phyloP scores from a whole-genome alignment of 192 early-diverging fungal species.

The Coemansia sp. region DNA sequence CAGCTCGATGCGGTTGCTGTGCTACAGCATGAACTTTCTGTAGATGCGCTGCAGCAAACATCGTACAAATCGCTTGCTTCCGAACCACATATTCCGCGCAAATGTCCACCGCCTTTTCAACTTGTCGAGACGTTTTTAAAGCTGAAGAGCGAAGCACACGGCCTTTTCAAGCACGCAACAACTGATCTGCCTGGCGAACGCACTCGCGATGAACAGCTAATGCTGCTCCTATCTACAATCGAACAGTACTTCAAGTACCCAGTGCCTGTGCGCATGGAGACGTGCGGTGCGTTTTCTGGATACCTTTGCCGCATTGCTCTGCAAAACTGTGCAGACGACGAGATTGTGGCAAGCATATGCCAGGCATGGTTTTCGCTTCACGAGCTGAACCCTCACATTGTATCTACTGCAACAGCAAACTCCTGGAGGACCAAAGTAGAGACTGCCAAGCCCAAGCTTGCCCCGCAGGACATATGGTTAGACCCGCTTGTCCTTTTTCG shows the following conservation, averaged over 20 bases:
- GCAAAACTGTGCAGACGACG: neutral
- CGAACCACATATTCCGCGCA: neutral
- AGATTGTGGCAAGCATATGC: conserved; percentile 33
- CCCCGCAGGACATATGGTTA: conserved; percentile 55
- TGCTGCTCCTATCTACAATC: conserved; percentile 9
- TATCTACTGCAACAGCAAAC: conserved; percentile 35
- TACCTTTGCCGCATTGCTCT: conserved; percentile 25
- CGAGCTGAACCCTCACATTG: conserved; percentile 33
- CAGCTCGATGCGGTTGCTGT: conserved; percentile 44
- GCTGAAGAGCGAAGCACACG: neutral
- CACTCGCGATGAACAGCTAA: neutral
- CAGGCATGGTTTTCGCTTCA: conserved; percentile 44
- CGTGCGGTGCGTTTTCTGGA: conserved; percentile 26
- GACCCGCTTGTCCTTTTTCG: conserved; percentile 61
- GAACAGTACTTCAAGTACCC: conserved; percentile 26
- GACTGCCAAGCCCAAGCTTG: conserved; percentile 28
- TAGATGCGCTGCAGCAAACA: neutral
- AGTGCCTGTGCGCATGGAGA: conserved; percentile 36
- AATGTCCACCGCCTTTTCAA: neutral
- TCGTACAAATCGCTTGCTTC: neutral
- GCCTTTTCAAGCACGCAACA: neutral
- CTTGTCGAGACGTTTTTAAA: neutral
- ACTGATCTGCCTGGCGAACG: neutral
- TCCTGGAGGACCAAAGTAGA: conserved; percentile 31
- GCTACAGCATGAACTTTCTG: conserved; percentile 33